Evolutionary conservation across 108 stramenopile species (phyloP), one percentile per base, ranked within the genome.

Genomic region (Fragilaria radians): DNA sequence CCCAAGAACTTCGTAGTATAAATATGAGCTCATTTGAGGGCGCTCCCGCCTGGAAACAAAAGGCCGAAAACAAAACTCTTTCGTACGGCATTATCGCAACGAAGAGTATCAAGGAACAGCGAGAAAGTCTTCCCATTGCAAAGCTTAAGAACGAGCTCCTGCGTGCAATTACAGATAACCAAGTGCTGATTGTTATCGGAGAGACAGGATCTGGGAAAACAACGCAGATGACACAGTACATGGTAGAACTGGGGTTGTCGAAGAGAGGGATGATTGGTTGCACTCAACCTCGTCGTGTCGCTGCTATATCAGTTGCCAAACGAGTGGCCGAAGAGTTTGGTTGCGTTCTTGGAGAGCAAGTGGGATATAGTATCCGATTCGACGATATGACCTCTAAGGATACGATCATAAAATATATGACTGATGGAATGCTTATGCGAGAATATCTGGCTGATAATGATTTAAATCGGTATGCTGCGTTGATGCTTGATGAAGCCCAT

Each of bases 361-460:
- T 99, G 11, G 98, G 97, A 2, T 99, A 98, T 76, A 84, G 90
- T 1, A 98, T 99, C 65, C 95, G 98, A 49, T 99, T 99, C 76
- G 97, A 99, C 56, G 98, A 99, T 79, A 83, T 91, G 36, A 99
- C 98, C 1, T 88, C 86, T 5, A 73, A 85, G 24, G 74, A 88
- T 30, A 96, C 95, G 3, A 82, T 94, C 23, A 91, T 99, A 59
- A 99, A 99, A 81, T 99, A 98, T 82, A 98, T 98, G 97, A 99
- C 98, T 14, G 98, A 99, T 77, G 98, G 97, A 48, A 97, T 97
- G 93, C 70, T 99, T 14, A 94, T 99, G 96, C 85, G 97, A 93
- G 86, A 90, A 66, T 91, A 95, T 57, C 74, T 94, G 25, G 88
- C 88, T 22, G 96, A 95, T 68, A 88, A 89, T 63, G 90, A 92